phyloP scores from a whole-genome alignment of 148 eudicot species.

The Rhododendron kiyosumense region DNA sequence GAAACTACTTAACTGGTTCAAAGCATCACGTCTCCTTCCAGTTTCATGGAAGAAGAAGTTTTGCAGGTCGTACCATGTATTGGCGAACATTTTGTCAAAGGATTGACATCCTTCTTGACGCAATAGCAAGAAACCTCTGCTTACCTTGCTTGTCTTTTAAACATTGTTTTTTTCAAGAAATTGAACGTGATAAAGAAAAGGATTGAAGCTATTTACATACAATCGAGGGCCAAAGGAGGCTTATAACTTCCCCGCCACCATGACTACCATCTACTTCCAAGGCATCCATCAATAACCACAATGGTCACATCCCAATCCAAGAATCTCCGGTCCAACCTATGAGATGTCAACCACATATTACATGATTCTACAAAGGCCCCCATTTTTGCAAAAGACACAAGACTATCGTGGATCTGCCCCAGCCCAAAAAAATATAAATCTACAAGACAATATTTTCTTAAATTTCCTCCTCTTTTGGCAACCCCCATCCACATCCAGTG shows the following conservation, averaged over 20 bases:
- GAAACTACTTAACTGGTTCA: background rate
- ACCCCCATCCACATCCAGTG: background rate
- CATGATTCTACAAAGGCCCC: conserved; percentile 1
- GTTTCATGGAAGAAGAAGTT: background rate
- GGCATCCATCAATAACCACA: background rate
- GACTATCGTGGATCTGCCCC: background rate
- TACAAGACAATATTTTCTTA: background rate
- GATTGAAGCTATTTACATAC: background rate
- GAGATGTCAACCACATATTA: background rate
- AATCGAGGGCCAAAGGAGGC: background rate
- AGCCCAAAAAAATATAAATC: background rate
- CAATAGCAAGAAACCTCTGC: background rate
- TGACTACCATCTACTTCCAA: background rate
- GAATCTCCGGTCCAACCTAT: background rate
- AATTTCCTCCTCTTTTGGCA: background rate
- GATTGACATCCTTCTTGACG: background rate
- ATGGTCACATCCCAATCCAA: background rate
- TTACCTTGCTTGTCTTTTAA: background rate
- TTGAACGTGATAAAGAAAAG: background rate
- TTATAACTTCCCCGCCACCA: background rate
- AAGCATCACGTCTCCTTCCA: background rate
- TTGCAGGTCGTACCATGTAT: background rate
- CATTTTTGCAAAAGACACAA: background rate
- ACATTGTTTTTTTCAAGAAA: background rate
- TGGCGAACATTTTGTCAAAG: background rate